Conservation (phyloP, 805 yeast genomes). For the Peterozyma toletana region DNA sequence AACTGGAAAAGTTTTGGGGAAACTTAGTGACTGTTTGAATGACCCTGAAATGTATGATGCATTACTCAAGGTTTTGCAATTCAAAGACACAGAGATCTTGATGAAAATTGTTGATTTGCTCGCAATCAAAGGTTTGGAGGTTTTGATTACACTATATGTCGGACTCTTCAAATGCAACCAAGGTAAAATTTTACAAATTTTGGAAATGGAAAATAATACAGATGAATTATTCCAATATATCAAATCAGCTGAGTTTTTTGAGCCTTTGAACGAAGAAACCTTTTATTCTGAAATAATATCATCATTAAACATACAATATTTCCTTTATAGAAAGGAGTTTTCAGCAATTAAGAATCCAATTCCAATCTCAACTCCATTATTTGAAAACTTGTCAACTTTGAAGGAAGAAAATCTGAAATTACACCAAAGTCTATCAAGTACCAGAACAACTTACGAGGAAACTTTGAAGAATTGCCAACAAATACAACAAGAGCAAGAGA, state of each 20-base stretch:
- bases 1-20: background rate
- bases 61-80: background rate
- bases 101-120: slow-evolving; percentile 3
- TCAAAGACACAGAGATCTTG: background rate
- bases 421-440: too few species aligned
- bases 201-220: background rate
- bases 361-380: background rate
- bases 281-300: background rate
- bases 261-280: background rate
- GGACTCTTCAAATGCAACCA: background rate
- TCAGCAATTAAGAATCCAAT: background rate
- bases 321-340: slow-evolving; percentile 5
- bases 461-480: slow-evolving; percentile 24
- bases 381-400: background rate
- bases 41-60: background rate
- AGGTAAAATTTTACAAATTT: background rate
- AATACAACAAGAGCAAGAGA: slow-evolving; percentile 23
- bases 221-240: background rate
- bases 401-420: background rate
- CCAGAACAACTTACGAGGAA: slow-evolving; percentile 15
- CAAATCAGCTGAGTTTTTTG: background rate
- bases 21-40: background rate
- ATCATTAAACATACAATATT: background rate
- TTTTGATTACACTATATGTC: background rate
- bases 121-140: slow-evolving; percentile 5